A percentile compares a stretch with the other conserved stretches of the same genome.
Evolutionary conservation across 1,284 basidiomycete genomes (phyloP).

Genomic region (Fomitopsis pinicola): DNA sequence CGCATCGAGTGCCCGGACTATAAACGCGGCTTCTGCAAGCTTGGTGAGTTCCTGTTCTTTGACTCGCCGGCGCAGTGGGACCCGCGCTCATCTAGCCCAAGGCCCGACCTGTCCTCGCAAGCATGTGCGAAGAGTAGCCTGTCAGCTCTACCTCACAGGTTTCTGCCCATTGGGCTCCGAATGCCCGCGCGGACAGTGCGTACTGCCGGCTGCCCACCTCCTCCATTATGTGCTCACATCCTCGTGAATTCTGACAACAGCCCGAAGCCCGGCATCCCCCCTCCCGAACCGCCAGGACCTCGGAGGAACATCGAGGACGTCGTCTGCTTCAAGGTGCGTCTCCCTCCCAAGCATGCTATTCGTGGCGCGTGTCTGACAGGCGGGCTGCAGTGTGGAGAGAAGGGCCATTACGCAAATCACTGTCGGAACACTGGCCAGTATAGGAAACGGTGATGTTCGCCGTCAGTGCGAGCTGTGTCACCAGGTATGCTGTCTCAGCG

Average conservation of each 20-base stretch:
- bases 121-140: conserved; percentile 89
- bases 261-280: conserved; percentile 71
- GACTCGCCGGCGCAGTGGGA: conserved; percentile 3
- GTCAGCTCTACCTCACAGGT: conserved; percentile 89
- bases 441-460: conserved; percentile 1
- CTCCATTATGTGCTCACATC: conserved; percentile 1
- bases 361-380: neutral
- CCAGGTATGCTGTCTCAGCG: neutral
- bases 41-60: conserved; percentile 49
- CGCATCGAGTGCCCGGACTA: conserved; percentile 95
- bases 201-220: conserved; percentile 15
- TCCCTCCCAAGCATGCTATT: conserved; percentile 4
- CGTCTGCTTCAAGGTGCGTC: conserved; percentile 80
- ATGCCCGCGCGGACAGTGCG: conserved; percentile 90
- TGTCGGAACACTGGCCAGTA: conserved; percentile 63
- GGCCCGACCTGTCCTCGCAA: conserved; percentile 90
- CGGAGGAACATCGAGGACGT: conserved; percentile 83
- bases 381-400: conserved; percentile 68
- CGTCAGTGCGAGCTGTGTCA: neutral
- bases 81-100: conserved; percentile 22
- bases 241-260: conserved; percentile 30
- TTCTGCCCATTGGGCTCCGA: conserved; percentile 95
- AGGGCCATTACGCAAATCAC: conserved; percentile 93
- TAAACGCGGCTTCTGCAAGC: conserved; percentile 91
- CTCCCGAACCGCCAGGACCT: conserved; percentile 47